A percentile compares a stretch with the other conserved stretches of the same genome.
phyloP scores from a whole-genome alignment of 2,329 filamentous ascomycete species.

The Pezicula carpinea region DNA sequence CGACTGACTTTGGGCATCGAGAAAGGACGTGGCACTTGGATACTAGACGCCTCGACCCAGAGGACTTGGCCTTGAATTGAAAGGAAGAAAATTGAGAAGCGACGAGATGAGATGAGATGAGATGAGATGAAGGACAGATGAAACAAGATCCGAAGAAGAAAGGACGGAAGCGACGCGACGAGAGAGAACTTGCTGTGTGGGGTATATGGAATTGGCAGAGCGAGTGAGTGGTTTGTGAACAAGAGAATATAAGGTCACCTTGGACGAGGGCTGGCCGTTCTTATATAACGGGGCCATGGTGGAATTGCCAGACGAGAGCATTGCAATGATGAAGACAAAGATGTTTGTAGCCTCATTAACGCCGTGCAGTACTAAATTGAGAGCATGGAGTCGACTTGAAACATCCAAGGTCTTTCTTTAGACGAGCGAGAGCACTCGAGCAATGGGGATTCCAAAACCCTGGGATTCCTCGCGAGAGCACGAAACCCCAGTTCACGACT shows the following conservation, averaged over 20 bases:
- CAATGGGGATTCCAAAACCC: not conserved
- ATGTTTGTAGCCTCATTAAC: constrained; percentile 22
- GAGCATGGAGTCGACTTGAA: constrained; percentile 6
- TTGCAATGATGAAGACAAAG: constrained; percentile 12
- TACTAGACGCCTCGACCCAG: constrained; percentile 23
- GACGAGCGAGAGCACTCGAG: not conserved
- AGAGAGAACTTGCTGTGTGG: constrained; percentile 18
- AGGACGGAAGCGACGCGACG: constrained; percentile 2
- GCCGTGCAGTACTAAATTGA: constrained; percentile 19
- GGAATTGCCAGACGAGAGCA: constrained; percentile 1
- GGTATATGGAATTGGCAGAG: constrained; percentile 16
- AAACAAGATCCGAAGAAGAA: too few species aligned
- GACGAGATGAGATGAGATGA: constrained; percentile 11
- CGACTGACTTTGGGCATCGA: constrained; percentile 24
- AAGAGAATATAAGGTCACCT: constrained; percentile 14
- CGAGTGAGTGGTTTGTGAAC: constrained; percentile 15
- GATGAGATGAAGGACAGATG: too few species aligned
- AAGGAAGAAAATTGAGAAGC: constrained; percentile 14
- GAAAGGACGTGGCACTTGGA: constrained; percentile 14
- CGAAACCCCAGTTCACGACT: constrained; percentile 4
- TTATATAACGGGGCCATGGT: constrained; percentile 21
- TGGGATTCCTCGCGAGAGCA: not conserved
- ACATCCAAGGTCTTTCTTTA: not conserved
- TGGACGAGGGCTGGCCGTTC: constrained; percentile 17
- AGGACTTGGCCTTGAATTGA: constrained; percentile 13